Evolutionary conservation across 2,329 filamentous ascomycete genomes (phyloP).

Genomic region (Fusarium oligoseptatum): DNA sequence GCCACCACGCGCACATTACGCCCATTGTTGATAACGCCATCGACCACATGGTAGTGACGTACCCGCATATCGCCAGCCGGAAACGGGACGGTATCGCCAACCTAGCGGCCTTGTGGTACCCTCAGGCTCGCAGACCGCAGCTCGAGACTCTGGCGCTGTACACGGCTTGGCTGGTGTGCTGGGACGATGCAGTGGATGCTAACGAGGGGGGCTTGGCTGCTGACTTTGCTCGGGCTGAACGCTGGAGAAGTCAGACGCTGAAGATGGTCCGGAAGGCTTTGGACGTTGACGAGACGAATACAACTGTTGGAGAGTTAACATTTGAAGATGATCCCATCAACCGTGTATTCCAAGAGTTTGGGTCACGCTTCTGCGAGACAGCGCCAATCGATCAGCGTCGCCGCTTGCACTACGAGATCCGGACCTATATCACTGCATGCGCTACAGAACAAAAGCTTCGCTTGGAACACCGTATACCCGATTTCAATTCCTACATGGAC

Average conservation of each 20-base stretch:
- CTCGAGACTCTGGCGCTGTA: constrained; percentile 44
- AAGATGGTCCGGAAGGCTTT: constrained; percentile 35
- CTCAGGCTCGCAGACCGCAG: constrained; percentile 30
- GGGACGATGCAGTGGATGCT: constrained; percentile 51
- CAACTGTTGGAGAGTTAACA: neutral
- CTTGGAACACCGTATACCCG: constrained; percentile 40
- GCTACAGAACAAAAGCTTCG: constrained; percentile 47
- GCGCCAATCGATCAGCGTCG: constrained; percentile 29
- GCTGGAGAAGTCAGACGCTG: constrained; percentile 44
- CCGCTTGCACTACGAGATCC: constrained; percentile 40
- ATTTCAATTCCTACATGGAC: constrained; percentile 47
- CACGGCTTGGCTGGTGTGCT: constrained; percentile 50
- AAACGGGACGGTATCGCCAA: constrained; percentile 52
- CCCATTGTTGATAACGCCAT: constrained; percentile 39
- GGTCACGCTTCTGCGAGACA: constrained; percentile 18
- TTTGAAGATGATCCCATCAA: constrained; percentile 39
- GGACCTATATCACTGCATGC: constrained; percentile 44
- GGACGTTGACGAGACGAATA: constrained; percentile 5
- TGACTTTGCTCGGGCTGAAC: constrained; percentile 45
- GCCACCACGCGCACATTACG: constrained; percentile 35
- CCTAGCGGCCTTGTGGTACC: constrained; percentile 40
- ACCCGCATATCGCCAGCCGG: constrained; percentile 41
- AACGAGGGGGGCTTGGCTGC: constrained; percentile 46
- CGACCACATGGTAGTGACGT: constrained; percentile 52
- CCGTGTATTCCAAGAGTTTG: constrained; percentile 44